phyloP scores from a whole-genome alignment of 2,329 filamentous ascomycete species.

The Pseudocercospora fuligena region DNA sequence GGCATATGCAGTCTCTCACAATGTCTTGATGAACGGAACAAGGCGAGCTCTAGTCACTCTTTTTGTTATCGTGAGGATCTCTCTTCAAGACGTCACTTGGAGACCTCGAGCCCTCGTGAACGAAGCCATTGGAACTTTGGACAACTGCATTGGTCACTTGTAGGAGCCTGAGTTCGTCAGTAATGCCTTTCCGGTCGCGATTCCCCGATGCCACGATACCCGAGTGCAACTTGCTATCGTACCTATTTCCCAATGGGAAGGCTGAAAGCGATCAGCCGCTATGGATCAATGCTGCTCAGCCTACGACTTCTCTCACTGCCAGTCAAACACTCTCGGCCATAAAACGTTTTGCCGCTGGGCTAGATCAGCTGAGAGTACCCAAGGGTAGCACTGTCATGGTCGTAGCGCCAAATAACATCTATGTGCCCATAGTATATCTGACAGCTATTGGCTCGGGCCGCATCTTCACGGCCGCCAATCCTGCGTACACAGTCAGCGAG shows the following conservation, averaged over 20 bases:
- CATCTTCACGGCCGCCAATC: slow-evolving; percentile 77
- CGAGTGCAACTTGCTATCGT: slow-evolving; percentile 19
- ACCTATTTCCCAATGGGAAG: slow-evolving; percentile 14
- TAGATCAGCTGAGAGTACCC: slow-evolving; percentile 18
- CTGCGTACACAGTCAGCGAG: slow-evolving; percentile 70
- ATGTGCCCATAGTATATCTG: slow-evolving; percentile 61
- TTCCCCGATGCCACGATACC: slow-evolving; percentile 11
- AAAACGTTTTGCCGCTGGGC: slow-evolving; percentile 72
- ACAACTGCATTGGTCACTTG: too few species aligned
- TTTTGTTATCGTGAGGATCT: too few species aligned
- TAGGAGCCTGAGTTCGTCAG: not conserved
- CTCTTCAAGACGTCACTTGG: too few species aligned
- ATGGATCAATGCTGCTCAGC: slow-evolving; percentile 19
- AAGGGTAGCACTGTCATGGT: slow-evolving; percentile 74
- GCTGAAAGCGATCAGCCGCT: slow-evolving; percentile 12
- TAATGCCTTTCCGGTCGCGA: slow-evolving; percentile 16
- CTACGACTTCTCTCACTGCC: slow-evolving; percentile 6
- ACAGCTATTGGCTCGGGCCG: slow-evolving; percentile 68
- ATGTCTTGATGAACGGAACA: too few species aligned
- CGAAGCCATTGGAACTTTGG: too few species aligned
- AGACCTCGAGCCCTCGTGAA: too few species aligned
- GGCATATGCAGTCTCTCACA: too few species aligned
- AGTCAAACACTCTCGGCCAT: slow-evolving; percentile 43
- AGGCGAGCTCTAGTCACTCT: too few species aligned
- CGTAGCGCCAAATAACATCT: slow-evolving; percentile 48